These are phyloP conservation scores for Begonia fuchsioides DNA, from an alignment of 306 rosid species.

Conservation along the genomic window DNA sequence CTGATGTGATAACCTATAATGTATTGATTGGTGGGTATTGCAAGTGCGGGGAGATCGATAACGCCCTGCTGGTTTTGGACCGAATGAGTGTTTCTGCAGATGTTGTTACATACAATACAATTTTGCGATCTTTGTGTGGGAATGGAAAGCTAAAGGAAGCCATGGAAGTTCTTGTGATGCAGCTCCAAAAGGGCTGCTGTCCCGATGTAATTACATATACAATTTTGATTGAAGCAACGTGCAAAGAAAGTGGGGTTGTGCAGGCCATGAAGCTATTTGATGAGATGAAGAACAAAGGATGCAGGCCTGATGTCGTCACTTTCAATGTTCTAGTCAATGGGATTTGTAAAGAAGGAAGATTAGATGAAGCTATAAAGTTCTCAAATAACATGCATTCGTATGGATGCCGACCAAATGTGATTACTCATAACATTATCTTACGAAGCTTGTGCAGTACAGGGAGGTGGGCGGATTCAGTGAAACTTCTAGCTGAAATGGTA, in stretches of 20 bases:
- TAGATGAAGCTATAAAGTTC: constrained; percentile 73
- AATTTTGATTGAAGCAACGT: constrained; percentile 84
- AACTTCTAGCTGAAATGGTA: constrained; percentile 58
- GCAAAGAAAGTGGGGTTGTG: constrained; percentile 74
- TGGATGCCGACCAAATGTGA: constrained; percentile 72
- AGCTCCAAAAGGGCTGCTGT: constrained; percentile 59
- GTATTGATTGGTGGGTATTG: constrained; percentile 76
- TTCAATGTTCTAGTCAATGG: constrained; percentile 81
- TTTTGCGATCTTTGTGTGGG: constrained; percentile 69
- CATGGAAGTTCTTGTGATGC: constrained; percentile 76
- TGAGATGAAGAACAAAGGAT: constrained; percentile 72
- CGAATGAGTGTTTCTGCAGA: constrained; percentile 79
- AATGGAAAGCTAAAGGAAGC: constrained; percentile 70
- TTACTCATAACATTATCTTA: constrained; percentile 66
- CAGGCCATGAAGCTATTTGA: constrained; percentile 82
- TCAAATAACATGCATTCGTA: constrained; percentile 40
- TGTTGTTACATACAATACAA: constrained; percentile 75
- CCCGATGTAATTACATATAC: constrained; percentile 91
- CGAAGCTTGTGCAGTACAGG: constrained; percentile 90
- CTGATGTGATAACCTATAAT: constrained; percentile 72
- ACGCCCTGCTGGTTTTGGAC: constrained; percentile 61
- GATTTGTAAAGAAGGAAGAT: constrained; percentile 80
- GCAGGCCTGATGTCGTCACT: constrained; percentile 88
- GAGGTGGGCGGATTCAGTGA: constrained; percentile 94
- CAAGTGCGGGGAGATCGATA: constrained; percentile 66